Evolutionary conservation across 2,329 filamentous ascomycete genomes (phyloP).

Genomic region (Cladosporium halotolerans): DNA sequence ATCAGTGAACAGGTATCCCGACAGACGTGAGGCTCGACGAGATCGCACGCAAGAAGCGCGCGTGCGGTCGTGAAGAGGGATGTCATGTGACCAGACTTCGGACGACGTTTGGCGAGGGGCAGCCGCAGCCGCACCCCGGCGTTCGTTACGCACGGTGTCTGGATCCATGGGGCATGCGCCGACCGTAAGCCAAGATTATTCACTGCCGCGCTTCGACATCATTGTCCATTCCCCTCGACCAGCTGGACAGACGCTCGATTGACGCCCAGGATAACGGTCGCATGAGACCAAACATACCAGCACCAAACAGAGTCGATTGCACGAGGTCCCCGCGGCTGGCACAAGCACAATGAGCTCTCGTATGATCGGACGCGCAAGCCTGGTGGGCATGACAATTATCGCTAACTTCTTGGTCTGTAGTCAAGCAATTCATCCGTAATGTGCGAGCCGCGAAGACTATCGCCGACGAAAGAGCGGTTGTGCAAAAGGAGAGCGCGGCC

Average conservation of each 20-base stretch:
- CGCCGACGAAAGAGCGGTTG: slow-evolving; percentile 94
- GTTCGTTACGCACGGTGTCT: not conserved
- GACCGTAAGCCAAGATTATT: slow-evolving; percentile 8
- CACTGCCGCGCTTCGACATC: not conserved
- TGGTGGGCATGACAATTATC: not conserved
- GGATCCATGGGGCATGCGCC: not conserved
- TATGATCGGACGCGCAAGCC: slow-evolving; percentile 9
- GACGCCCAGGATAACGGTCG: not conserved
- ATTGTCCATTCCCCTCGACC: not conserved
- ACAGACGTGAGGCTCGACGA: too few relatives aligned
- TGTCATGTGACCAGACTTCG: not conserved
- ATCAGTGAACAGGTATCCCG: too few relatives aligned
- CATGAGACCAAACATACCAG: not conserved
- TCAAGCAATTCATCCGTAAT: slow-evolving; percentile 99
- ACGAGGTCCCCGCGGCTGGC: slow-evolving; percentile 9
- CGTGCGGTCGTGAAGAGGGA: not conserved
- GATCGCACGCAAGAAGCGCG: too few relatives aligned
- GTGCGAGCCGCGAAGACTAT: slow-evolving; percentile 98
- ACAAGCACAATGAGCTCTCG: slow-evolving; percentile 13
- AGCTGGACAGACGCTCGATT: not conserved
- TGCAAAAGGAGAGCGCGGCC: slow-evolving; percentile 97
- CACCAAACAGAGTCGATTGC: not conserved
- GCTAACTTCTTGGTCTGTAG: slow-evolving; percentile 42
- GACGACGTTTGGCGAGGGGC: not conserved
- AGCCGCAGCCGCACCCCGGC: not conserved